Evolutionary conservation across 2,329 filamentous ascomycete genomes (phyloP).

Genomic region (Alternaria arborescens): DNA sequence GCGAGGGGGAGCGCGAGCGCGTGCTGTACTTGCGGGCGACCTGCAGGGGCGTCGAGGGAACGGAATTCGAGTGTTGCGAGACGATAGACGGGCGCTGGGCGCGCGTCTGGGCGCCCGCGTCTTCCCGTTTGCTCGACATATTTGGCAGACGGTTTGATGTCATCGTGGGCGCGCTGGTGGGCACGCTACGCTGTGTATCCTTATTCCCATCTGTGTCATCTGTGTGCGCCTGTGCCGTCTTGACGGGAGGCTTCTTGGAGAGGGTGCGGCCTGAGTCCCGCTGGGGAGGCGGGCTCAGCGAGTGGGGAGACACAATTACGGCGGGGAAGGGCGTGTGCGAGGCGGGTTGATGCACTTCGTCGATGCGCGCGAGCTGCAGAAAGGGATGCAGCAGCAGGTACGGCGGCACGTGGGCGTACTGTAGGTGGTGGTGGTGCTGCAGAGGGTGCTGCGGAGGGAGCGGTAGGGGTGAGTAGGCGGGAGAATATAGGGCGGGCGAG

Average conservation of each 20-base stretch:
- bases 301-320: conserved; percentile 53
- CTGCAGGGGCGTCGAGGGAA: conserved; percentile 92
- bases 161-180: conserved; percentile 50
- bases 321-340: conserved; percentile 36
- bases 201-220: conserved; percentile 52
- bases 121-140: conserved; percentile 42
- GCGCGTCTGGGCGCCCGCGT: conserved; percentile 32
- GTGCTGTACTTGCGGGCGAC: conserved; percentile 85
- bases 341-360: conserved; percentile 34
- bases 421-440: conserved; percentile 10
- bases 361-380: conserved; percentile 41
- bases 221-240: conserved; percentile 39
- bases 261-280: conserved; percentile 42
- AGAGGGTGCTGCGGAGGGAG: conserved; percentile 12
- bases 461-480: conserved; percentile 18
- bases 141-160: conserved; percentile 43
- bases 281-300: conserved; percentile 43
- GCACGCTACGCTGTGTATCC: conserved; percentile 40
- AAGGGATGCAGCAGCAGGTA: conserved; percentile 39
- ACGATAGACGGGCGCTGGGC: conserved; percentile 59
- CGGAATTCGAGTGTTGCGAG: conserved; percentile 81
- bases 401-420: conserved; percentile 25
- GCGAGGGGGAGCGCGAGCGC: conserved; percentile 78
- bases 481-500: conserved; percentile 20
- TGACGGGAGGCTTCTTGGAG: conserved; percentile 41